Evolutionary conservation across 1,139 yeast genomes (phyloP).

Genomic region (Kodamaea anthophila): DNA sequence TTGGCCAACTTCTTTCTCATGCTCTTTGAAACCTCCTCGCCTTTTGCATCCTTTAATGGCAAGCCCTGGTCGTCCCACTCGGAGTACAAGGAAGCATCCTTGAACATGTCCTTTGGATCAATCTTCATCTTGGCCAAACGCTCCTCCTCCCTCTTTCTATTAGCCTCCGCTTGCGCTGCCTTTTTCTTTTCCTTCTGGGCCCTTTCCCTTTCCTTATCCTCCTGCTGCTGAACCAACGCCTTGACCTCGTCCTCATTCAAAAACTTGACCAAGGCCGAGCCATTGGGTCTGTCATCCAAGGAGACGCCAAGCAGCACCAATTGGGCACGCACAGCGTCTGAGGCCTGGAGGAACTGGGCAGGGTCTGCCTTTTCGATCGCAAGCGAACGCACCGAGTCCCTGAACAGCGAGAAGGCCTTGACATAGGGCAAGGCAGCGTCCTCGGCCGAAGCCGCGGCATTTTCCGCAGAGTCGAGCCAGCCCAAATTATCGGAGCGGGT

Average conservation of each 20-base stretch:
- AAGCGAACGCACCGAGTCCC: slow-evolving; percentile 70
- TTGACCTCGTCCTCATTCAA: slow-evolving; percentile 62
- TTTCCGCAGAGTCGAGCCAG: slow-evolving; percentile 53
- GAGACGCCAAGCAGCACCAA: slow-evolving; percentile 72
- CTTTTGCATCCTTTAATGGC: slow-evolving; percentile 71
- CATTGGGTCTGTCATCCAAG: slow-evolving; percentile 81
- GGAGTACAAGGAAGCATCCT: slow-evolving; percentile 45
- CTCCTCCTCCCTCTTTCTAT: slow-evolving; percentile 60
- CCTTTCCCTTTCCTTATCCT: slow-evolving; percentile 48
- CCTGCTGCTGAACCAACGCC: slow-evolving; percentile 57
- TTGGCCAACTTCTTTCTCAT: slow-evolving; percentile 75
- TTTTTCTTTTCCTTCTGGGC: slow-evolving; percentile 38
- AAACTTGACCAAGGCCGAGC: slow-evolving; percentile 76
- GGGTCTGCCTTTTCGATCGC: slow-evolving; percentile 64
- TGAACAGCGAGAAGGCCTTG: slow-evolving; percentile 67
- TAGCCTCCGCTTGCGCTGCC: slow-evolving; percentile 31
- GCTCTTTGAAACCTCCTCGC: slow-evolving; percentile 86
- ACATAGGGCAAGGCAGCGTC: slow-evolving; percentile 75
- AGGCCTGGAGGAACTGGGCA: slow-evolving; percentile 46
- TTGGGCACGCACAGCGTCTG: slow-evolving; percentile 43
- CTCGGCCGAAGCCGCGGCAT: slow-evolving; percentile 39
- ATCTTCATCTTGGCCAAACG: slow-evolving; percentile 63
- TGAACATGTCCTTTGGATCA: slow-evolving; percentile 69
- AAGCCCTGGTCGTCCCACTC: slow-evolving; percentile 85
- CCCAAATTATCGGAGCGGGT: slow-evolving; percentile 68